Base-by-base conservation (phyloP, 225 moss, liverwort and hornwort species). In the Bryoerythrophyllum caledonicum region DNA sequence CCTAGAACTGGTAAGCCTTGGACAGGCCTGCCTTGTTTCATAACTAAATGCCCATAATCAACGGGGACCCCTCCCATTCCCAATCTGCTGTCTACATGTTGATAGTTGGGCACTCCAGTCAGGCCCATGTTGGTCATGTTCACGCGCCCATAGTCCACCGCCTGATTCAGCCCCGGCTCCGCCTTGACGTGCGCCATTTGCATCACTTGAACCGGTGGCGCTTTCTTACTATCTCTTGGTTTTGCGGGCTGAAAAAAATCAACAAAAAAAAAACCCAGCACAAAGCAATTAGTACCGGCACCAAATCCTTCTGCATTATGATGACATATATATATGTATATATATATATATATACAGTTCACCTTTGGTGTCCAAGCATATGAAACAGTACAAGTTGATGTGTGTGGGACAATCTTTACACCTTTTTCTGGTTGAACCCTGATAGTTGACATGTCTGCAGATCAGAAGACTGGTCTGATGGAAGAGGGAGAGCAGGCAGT, bases 381-480 rank as follows among this genome's bases (percentile, higher is more conserved):
- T 76, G 82, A 79, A 76, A 82, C 76, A 85, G 78, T 51, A 75
- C 78, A 76, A 73, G 51, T 64, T 76, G 77, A 44, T 44, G 3
- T 70, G 68, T 75, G 75, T 72, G 68, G 64, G 72, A 85, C 85
- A 85, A 85, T 78, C 75, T 67, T 69, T 77, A 86, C 76, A 89
- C 88, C 88, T 89, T 89, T 81, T 89, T 86, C 81, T 83, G 88
- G 81, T 75, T 89, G 86, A 81, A 89, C 73, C 85, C 88, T 77
- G 83, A 88, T 65, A 73, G 85, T 76, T 84, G 87, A 82, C 82
- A 71, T 63, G 82, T 80, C 81, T 83, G 88, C 77, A 86, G 80
- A 79, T 89, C 88, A 79, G 83, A 79, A 70, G 86, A 86, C 81
- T 83, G 86, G 83, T 89, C 86, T 83, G 86, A 86, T 76, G 86